Evolutionary conservation across 2,329 filamentous ascomycete genomes (phyloP), one percentile per base, ranked within the genome.

Genomic region (Sclerotiophoma versabilis): DNA sequence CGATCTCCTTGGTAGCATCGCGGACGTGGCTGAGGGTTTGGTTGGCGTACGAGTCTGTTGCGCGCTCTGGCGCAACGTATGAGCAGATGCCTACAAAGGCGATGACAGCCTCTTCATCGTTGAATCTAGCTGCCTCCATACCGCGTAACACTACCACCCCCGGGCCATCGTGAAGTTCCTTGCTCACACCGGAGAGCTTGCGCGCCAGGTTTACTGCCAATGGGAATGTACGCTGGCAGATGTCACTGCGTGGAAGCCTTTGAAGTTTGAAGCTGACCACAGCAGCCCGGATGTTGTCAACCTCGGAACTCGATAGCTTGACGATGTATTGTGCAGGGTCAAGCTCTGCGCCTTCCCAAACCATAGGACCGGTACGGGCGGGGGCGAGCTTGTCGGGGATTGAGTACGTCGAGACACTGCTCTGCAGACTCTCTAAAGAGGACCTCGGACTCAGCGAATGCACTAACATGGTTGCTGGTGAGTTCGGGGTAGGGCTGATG

Each of bases 1-100:
- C 70, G 8, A 42, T 49, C 38, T 73, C 67, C 32, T 70, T 68
- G 9, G 71, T 74, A 6, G 72, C 72, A 52, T 75, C 72, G n/a
- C 68, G 69, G 36, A 75, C 62, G 50, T 75, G 72, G 54, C 70
- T 69, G 64, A 36, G 19, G 1, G 73, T 75, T 49, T 75, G 73
- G 25, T 75, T 74, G 36, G 73, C 73, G 49, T 72, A 74, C 5
- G 70, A 70, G 52, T 75, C 73, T 3, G 73, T 75, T 9, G 72
- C 73, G 41, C 73, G 65, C 26, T 64, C 49, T 11, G 66, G 54
- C 43, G 65, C 68, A 19, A 73, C 64, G 46, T 75, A 65, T 2
- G 72, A 65, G 39, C 59, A 70, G 22, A 74, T 37, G 11, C 73
- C 73, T 7, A 58, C 70, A 41, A 73, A 74, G 6, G 71, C 72